These are phyloP conservation scores for Peltaster fructicola DNA, from an alignment of 2,329 filamentous ascomycete genomes.

Conservation along the genomic window DNA sequence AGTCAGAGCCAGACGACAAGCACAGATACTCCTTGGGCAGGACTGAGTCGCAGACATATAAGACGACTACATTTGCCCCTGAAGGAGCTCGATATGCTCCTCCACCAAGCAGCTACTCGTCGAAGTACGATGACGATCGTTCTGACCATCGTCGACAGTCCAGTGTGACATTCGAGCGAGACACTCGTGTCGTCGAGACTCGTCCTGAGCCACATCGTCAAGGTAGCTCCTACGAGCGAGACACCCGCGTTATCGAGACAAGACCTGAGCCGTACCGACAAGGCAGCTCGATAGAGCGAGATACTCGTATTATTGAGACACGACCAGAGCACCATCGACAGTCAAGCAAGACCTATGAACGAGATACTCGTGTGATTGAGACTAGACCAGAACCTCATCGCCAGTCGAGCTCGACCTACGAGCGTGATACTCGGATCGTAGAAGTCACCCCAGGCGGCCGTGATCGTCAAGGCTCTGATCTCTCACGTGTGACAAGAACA, in stretches of 20 bases:
- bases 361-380: too few species aligned
- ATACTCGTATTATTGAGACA: too few species aligned
- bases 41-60: too few species aligned
- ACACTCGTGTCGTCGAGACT: too few species aligned
- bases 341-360: constrained; percentile 8
- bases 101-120: constrained; percentile 13
- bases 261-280: constrained; percentile 7
- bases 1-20: constrained; percentile 8
- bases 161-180: too few species aligned
- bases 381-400: constrained; percentile 2
- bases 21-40: constrained; percentile 9
- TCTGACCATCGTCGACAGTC: too few species aligned
- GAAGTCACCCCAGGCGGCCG: constrained; percentile 24
- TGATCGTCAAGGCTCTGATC: constrained; percentile 7
- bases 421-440: constrained; percentile 18
- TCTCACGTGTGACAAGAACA: constrained; percentile 6
- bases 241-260: too few species aligned
- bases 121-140: constrained; percentile 6
- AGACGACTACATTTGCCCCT: constrained; percentile 3
- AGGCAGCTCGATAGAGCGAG: too few species aligned
- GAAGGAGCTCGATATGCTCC: constrained; percentile 23
- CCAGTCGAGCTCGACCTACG: constrained; percentile 9
- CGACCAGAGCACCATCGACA: constrained; percentile 3
- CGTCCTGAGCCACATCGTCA: too few species aligned
- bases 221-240: too few species aligned